phyloP scores from a whole-genome alignment of 2,329 filamentous ascomycete genomes.

The Aspergillus melleus region DNA sequence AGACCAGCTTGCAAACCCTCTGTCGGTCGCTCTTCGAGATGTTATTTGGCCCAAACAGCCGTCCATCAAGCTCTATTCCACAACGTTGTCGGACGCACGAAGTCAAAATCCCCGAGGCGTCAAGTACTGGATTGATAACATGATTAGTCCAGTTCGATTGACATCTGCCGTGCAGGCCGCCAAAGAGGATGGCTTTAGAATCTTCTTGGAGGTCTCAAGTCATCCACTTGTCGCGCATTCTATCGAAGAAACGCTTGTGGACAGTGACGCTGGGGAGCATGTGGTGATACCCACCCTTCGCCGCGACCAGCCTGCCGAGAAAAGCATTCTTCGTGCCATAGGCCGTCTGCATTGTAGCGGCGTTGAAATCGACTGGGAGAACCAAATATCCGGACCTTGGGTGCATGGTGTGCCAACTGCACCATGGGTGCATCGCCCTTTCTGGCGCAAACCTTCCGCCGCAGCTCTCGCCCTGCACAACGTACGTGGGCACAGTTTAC shows the following conservation, averaged over 20 bases:
- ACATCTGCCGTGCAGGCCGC: conserved; percentile 37
- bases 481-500: conserved; percentile 36
- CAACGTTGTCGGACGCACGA: conserved; percentile 19
- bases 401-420: conserved; percentile 24
- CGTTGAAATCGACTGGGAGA: conserved; percentile 29
- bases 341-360: conserved; percentile 33
- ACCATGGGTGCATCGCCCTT: conserved; percentile 21
- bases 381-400: conserved; percentile 25
- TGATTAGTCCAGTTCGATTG: conserved; percentile 37
- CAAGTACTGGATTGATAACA: conserved; percentile 40
- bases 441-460: background rate
- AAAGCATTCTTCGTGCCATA: conserved; percentile 29
- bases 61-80: conserved; percentile 14
- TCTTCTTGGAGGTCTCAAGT: conserved; percentile 45
- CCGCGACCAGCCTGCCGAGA: conserved; percentile 26
- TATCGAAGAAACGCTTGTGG: conserved; percentile 40
- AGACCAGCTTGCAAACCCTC: conserved; percentile 27
- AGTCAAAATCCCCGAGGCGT: conserved; percentile 4
- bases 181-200: conserved; percentile 37
- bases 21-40: conserved; percentile 20
- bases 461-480: conserved; percentile 25
- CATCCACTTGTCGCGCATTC: conserved; percentile 47
- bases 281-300: conserved; percentile 33
- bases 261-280: conserved; percentile 32
- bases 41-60: conserved; percentile 20